Evolutionary conservation across 192 early-diverging fungal species (phyloP).

Genomic region (Diversispora epigaea): DNA sequence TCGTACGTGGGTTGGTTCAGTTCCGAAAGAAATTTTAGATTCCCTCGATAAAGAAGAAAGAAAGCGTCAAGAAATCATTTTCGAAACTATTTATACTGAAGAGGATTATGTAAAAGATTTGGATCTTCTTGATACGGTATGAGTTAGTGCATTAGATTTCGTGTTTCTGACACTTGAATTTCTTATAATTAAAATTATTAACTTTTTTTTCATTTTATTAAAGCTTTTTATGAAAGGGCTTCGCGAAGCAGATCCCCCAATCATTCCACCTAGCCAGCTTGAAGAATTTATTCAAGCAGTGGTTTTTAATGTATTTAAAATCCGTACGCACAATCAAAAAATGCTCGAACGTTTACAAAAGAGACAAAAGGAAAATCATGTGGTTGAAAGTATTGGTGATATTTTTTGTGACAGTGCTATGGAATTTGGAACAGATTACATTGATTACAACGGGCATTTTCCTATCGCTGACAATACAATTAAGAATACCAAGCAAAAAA

Average conservation of each 20-base stretch:
- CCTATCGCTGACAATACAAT: conserved; percentile 70
- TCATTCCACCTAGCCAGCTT: conserved; percentile 32
- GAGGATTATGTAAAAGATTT: conserved; percentile 89
- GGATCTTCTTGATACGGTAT: conserved; percentile 74
- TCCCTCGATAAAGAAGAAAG: conserved; percentile 69
- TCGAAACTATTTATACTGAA: conserved; percentile 90
- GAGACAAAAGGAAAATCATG: conserved; percentile 61
- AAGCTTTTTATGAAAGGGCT: conserved; percentile 28
- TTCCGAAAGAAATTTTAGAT: conserved; percentile 71
- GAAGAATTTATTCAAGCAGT: conserved; percentile 65
- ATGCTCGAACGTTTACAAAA: conserved; percentile 55
- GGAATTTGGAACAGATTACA: conserved; percentile 66
- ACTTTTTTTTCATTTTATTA: conserved; percentile 30
- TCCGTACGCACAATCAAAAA: conserved; percentile 56
- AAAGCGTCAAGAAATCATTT: conserved; percentile 92
- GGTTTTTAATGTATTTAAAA: conserved; percentile 68
- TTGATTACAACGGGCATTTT: conserved; percentile 79
- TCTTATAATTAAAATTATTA: background rate
- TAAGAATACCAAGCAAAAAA: conserved; percentile 66
- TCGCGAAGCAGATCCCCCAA: conserved; percentile 18
- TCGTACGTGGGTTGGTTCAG: conserved; percentile 79
- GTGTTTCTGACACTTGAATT: too few species aligned
- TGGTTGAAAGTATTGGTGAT: conserved; percentile 83
- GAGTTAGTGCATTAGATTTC: background rate
- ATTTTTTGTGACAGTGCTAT: conserved; percentile 66